Conservation (phyloP, 2,329 filamentous ascomycete genomes). For the Capronia americana region DNA sequence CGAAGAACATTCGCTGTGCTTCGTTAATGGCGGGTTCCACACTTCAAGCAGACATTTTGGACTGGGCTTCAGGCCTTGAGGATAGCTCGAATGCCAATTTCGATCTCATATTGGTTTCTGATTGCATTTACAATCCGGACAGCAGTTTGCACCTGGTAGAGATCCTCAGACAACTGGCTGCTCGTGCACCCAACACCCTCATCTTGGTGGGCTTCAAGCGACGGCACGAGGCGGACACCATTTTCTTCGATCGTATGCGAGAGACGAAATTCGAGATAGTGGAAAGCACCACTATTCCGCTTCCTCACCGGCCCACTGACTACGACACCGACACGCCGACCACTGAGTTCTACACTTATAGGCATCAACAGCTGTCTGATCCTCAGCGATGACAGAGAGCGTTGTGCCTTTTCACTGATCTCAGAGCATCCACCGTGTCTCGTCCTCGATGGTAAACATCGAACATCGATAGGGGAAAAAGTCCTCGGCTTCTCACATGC, state of each 20-base stretch:
- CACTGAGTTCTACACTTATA: conserved; percentile 46
- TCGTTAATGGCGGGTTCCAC: conserved; percentile 51
- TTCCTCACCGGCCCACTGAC: conserved; percentile 45
- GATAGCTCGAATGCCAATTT: conserved; percentile 49
- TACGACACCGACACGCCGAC: conserved; percentile 46
- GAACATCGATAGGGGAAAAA: not conserved
- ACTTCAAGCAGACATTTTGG: conserved; percentile 60
- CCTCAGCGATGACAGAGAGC: not conserved
- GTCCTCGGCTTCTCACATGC: not conserved
- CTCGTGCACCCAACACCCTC: conserved; percentile 56
- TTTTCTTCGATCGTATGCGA: conserved; percentile 69
- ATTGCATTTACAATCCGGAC: conserved; percentile 76
- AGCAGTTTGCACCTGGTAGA: conserved; percentile 68
- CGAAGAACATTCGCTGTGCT: conserved; percentile 59
- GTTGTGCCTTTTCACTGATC: not conserved
- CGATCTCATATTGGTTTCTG: conserved; percentile 69
- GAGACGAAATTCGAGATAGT: conserved; percentile 46
- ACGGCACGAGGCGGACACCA: conserved; percentile 68
- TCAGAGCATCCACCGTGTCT: not conserved
- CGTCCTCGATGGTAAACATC: not conserved
- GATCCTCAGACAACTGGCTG: conserved; percentile 59
- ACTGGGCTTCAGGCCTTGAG: conserved; percentile 63
- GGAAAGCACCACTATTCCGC: conserved; percentile 44
- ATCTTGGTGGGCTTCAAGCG: conserved; percentile 70
- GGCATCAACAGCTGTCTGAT: not conserved